Conservation (phyloP, 2,329 filamentous ascomycete genomes). For the Aspergillus costaricaensis region DNA sequence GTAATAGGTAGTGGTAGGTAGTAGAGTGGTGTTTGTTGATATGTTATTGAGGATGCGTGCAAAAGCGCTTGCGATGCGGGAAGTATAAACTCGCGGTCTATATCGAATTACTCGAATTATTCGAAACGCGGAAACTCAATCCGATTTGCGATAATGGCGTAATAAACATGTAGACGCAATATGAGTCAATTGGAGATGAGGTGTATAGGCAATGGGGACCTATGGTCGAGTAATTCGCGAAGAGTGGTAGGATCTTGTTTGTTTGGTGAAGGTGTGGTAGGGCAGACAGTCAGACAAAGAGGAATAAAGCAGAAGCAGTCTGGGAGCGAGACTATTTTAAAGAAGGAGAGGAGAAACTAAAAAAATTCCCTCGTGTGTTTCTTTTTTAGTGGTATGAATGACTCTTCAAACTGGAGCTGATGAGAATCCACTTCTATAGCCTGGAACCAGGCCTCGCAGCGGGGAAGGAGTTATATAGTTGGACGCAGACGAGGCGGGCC, state of each 20-base stretch:
- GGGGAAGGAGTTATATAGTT: conserved; percentile 26
- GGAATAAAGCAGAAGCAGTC: background rate
- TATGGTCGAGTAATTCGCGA: conserved; percentile 10
- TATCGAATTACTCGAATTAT: background rate
- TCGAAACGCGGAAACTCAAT: background rate
- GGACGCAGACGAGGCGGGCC: conserved; percentile 8
- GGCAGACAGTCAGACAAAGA: background rate
- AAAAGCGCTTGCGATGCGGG: background rate
- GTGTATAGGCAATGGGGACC: background rate
- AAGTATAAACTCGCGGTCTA: background rate
- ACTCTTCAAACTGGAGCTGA: conserved; percentile 9
- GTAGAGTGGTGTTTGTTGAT: background rate
- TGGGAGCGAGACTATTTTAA: background rate
- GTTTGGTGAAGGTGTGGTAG: background rate
- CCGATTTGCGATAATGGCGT: background rate
- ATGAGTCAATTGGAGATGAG: background rate
- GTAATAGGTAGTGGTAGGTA: conserved; percentile 14
- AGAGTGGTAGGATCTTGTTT: background rate
- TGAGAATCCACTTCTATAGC: conserved; percentile 14
- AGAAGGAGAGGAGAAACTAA: background rate
- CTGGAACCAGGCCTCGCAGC: conserved; percentile 20
- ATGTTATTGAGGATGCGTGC: background rate
- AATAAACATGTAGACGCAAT: background rate
- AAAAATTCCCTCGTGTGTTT: conserved; percentile 17
- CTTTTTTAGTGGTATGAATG: conserved; percentile 6